Evolutionary conservation across 768 basidiomycete species (phyloP).

Genomic region (Cubamyces sp.): DNA sequence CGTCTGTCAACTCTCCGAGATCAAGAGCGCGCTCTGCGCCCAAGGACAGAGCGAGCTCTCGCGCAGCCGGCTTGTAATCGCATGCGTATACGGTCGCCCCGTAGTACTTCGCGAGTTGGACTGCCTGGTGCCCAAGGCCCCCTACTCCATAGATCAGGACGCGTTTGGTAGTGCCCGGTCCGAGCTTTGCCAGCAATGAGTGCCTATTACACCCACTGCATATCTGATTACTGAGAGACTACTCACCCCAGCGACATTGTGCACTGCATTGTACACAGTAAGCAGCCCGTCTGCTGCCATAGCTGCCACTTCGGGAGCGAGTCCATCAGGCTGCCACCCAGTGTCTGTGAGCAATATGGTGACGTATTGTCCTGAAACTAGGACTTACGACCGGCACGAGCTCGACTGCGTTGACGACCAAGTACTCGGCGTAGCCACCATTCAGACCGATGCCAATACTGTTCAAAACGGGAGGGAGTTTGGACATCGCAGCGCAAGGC

Average conservation of each 20-base stretch:
- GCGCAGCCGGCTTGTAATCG: constrained; percentile 19
- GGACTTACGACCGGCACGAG: constrained; percentile 18
- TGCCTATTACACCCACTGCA: neutral
- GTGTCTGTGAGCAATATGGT: no score
- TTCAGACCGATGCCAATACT: constrained; percentile 3
- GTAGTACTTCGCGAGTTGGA: constrained; percentile 23
- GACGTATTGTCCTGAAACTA: neutral
- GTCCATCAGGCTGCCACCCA: constrained; percentile 2
- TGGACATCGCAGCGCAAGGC: neutral
- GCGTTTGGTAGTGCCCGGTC: constrained; percentile 13
- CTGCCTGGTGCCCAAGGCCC: constrained; percentile 35
- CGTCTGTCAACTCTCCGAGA: constrained; percentile 5
- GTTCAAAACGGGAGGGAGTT: neutral
- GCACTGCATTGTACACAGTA: constrained; percentile 15
- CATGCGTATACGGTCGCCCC: constrained; percentile 20
- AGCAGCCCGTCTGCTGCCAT: constrained; percentile 8
- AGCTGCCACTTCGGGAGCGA: constrained; percentile 18
- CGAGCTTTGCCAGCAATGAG: neutral
- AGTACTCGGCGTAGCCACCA: constrained; percentile 19
- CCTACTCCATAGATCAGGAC: constrained; percentile 43
- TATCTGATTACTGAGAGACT: neutral
- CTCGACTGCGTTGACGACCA: constrained; percentile 1
- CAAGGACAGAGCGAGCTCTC: constrained; percentile 15
- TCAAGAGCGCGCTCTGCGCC: constrained; percentile 14
- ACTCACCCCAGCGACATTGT: constrained; percentile 10